Percentiles rank a stretch among this genome's conserved stretches.
Conservation (phyloP, 768 basidiomycete genomes). For the Phylloporus arenicola region DNA sequence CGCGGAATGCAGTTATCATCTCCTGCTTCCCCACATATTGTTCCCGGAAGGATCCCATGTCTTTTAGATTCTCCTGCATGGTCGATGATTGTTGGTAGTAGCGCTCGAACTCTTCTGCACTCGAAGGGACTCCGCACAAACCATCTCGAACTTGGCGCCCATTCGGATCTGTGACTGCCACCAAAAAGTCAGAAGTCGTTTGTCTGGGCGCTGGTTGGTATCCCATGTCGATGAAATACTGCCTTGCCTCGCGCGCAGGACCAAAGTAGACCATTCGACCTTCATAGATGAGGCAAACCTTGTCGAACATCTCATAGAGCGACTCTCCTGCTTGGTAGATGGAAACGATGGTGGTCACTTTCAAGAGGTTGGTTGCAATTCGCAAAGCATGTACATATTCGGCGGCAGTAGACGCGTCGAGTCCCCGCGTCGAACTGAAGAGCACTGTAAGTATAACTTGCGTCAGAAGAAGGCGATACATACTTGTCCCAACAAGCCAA, state of each 20-base stretch:
- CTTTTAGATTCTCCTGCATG: conserved; percentile 39
- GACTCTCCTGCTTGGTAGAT: conserved; percentile 82
- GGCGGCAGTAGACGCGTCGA: conserved; percentile 65
- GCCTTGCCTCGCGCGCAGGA: conserved; percentile 44
- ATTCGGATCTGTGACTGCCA: conserved; percentile 56
- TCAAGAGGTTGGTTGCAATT: conserved; percentile 54
- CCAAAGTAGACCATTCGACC: conserved; percentile 61
- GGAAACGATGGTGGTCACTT: conserved; percentile 62
- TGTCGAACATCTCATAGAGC: conserved; percentile 63
- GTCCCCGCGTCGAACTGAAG: conserved; percentile 57
- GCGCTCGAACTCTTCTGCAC: conserved; percentile 53
- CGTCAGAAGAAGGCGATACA: conserved; percentile 16
- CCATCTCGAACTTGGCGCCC: conserved; percentile 46
- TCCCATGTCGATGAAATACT: conserved; percentile 57
- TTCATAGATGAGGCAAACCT: conserved; percentile 59
- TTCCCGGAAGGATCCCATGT: conserved; percentile 43
- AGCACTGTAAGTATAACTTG: conserved; percentile 43
- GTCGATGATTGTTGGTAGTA: conserved; percentile 40
- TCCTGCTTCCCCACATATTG: conserved; percentile 44
- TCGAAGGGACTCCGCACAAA: conserved; percentile 31
- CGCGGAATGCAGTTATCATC: conserved; percentile 38
- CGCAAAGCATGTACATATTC: conserved; percentile 71
- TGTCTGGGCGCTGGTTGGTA: conserved; percentile 52
- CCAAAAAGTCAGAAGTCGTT: conserved; percentile 60
- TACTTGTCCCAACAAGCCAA: conserved; percentile 76